Evolutionary conservation across 129 eudicot genomes (phyloP), one percentile per base, ranked within the genome.

Genomic region (Deinandra increscens): DNA sequence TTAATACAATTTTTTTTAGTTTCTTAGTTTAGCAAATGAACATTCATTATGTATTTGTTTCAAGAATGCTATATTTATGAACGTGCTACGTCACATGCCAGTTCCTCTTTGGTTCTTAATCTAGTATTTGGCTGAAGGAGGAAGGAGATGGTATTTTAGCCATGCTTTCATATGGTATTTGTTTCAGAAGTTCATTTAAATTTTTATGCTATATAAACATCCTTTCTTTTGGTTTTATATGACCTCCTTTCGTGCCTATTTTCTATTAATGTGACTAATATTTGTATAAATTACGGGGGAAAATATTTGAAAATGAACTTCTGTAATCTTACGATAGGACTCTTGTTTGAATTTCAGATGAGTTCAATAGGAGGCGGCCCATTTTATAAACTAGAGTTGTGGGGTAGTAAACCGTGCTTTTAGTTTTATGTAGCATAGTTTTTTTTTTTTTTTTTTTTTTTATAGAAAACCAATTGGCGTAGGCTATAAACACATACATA

Each of bases 391-490:
- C 3, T 48, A 29, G 11, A 38, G 8, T 31, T 7, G 58, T 72
- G 34, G 50, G 77, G 45, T 43, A 15, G 68, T 71, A 29, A 33
- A 45, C 37, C 10, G 4, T 11, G 11, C 60, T 33, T 8, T 3
- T 56, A 36, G 38, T 10, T 71, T 43, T 3, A 59, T 43, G 55
- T 71, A 29, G 75, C 74, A 69, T 37, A 13, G 7, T 19, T 53
- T 1, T 14, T 13, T 19, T 29, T 15, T 29, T 18, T 19, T 53
- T 1, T 14, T 13, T 19, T 29, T 15, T 29, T 9, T 29, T 56
- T 56, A 23, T 29, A 12, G 37, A 9, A 56, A 22, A 56, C 5
- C 11, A 26, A 5, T 13, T 58, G 15, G 64, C 39, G 39, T 58
- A 23, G 3, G 39, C 9, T 58, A 26, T 58, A 11, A 12, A 26